A percentile compares a stretch with the other conserved stretches of the same genome.
Conservation (phyloP, 495 filamentous ascomycete genomes). For the Hypoxylon lienhwacheense region DNA sequence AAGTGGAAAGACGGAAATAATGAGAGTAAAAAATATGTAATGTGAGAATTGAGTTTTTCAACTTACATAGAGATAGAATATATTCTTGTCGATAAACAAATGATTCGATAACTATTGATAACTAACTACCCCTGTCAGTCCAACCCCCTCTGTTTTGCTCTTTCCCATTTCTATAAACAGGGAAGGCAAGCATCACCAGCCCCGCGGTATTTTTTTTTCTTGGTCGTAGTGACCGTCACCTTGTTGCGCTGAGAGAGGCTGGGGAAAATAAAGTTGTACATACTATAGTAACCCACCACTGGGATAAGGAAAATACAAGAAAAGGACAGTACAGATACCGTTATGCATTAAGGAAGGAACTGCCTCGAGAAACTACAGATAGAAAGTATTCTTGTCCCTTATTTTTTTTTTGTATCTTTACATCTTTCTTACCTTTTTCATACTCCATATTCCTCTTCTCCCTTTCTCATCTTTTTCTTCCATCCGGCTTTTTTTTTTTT, state of each 20-base stretch:
- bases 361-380: too few relatives aligned
- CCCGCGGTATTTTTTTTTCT: slow-evolving; percentile 38
- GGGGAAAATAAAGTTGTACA: too few relatives aligned
- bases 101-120: slow-evolving; percentile 21
- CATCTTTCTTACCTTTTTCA: slow-evolving; percentile 8
- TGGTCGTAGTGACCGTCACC: slow-evolving; percentile 23
- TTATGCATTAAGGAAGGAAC: slow-evolving; percentile 38
- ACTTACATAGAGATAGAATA: background rate
- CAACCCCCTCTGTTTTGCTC: slow-evolving; percentile 39
- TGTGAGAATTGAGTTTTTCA: slow-evolving; percentile 4
- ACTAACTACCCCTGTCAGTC: slow-evolving; percentile 30
- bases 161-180: slow-evolving; percentile 13
- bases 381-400: slow-evolving; percentile 22
- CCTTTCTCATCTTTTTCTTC: background rate
- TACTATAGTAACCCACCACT: slow-evolving; percentile 28
- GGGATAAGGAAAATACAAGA: slow-evolving; percentile 17
- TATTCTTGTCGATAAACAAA: background rate
- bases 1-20: background rate
- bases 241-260: slow-evolving; percentile 35
- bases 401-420: slow-evolving; percentile 9
- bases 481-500: too few relatives aligned
- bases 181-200: slow-evolving; percentile 31
- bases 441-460: slow-evolving; percentile 12
- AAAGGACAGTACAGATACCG: too few relatives aligned
- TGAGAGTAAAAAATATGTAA: slow-evolving; percentile 1